These are phyloP conservation scores for Mortierella sp. DNA, from an alignment of 371 early-diverging fungal species.

Conservation along the genomic window DNA sequence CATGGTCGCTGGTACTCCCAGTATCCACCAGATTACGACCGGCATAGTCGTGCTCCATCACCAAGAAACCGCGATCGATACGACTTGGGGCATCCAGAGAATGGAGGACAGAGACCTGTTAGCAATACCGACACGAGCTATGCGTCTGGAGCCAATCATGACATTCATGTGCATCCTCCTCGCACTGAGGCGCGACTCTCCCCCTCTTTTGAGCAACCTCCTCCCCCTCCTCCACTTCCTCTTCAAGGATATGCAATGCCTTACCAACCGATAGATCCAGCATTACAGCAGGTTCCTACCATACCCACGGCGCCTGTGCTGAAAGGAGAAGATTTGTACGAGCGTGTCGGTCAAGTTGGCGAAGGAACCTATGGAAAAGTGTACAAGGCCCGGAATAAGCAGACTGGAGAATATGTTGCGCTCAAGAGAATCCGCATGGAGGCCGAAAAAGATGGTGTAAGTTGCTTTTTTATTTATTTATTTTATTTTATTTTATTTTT, in stretches of 20 bases:
- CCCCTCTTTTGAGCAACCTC: constrained; percentile 7
- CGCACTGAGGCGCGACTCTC: constrained; percentile 10
- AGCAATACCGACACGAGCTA: constrained; percentile 5
- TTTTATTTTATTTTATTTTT: too few species aligned
- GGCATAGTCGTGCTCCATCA: constrained; percentile 34
- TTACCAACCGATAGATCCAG: constrained; percentile 10
- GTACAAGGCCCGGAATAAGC: constrained; percentile 82
- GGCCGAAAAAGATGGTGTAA: constrained; percentile 92
- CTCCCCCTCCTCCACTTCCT: not conserved
- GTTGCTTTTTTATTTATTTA: constrained; percentile 10
- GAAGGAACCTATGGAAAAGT: constrained; percentile 99
- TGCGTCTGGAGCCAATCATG: constrained; percentile 6
- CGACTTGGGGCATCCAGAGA: constrained; percentile 22
- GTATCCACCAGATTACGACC: constrained; percentile 29
- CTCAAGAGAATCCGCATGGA: constrained; percentile 93
- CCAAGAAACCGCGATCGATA: constrained; percentile 28
- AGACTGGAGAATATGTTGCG: constrained; percentile 83
- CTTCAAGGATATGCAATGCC: not conserved
- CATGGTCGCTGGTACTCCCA: constrained; percentile 26
- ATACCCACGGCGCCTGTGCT: not conserved
- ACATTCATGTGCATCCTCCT: constrained; percentile 8
- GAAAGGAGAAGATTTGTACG: constrained; percentile 46
- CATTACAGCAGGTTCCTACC: constrained; percentile 4
- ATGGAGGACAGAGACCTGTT: constrained; percentile 5
- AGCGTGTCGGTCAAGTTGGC: constrained; percentile 70